Percentiles rank a stretch among this genome's conserved stretches.
Evolutionary conservation across 2,329 filamentous ascomycete species (phyloP).

Genomic region (Chaetomium olivaceum): DNA sequence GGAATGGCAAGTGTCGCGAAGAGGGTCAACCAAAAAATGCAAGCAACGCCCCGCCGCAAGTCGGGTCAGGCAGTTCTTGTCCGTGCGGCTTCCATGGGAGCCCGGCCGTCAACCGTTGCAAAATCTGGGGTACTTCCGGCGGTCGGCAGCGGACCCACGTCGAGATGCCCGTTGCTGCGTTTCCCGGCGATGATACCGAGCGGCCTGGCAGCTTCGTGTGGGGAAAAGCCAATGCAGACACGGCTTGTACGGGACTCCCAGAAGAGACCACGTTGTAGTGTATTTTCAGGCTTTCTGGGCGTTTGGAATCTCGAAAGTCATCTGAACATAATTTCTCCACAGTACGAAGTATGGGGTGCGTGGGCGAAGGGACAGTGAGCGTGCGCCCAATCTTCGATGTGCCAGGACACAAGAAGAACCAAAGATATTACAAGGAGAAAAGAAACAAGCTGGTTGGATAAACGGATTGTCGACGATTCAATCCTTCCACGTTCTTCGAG

Average conservation of each 20-base stretch:
- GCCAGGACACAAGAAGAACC: background rate
- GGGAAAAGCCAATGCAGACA: conserved; percentile 27
- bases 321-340: no score
- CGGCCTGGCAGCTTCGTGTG: background rate
- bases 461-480: background rate
- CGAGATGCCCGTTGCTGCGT: background rate
- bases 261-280: background rate
- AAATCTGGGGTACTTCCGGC: conserved; percentile 10
- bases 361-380: background rate
- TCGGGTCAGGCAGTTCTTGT: background rate
- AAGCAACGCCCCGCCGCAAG: background rate
- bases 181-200: background rate
- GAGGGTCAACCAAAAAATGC: background rate
- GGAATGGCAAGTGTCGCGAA: conserved; percentile 25
- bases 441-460: background rate
- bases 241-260: conserved; percentile 26
- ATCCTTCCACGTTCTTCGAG: background rate
- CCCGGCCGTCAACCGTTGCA: conserved; percentile 15
- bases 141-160: conserved; percentile 13
- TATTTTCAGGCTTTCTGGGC: background rate
- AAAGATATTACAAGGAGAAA: background rate
- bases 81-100: conserved; percentile 2
- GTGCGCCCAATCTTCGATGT: background rate
- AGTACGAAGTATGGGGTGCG: background rate
- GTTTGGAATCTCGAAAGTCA: no score